These are phyloP conservation scores for Mycena latifolia DNA, from an alignment of 768 basidiomycete genomes.

Conservation along the genomic window DNA sequence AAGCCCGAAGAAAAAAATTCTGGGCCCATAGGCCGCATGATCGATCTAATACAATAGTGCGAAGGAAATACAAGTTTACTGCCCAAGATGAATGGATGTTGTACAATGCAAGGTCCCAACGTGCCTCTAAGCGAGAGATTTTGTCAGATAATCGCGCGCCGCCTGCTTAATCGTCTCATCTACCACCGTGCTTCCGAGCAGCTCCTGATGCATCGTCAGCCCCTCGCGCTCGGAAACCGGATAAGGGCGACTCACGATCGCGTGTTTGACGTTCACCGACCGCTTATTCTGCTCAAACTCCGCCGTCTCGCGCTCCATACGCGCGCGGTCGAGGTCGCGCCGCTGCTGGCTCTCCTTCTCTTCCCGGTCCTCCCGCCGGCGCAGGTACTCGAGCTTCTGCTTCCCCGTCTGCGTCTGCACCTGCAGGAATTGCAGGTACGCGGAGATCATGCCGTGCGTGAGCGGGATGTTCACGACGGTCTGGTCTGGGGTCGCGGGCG, in stretches of 20 bases:
- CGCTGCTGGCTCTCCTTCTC: conserved; percentile 66
- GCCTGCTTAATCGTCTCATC: conserved; percentile 74
- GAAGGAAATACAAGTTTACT: background rate
- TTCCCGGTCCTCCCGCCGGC: conserved; percentile 77
- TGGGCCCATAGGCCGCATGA: too few relatives aligned
- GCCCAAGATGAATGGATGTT: conserved; percentile 14
- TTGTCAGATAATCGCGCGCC: conserved; percentile 80
- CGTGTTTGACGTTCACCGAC: conserved; percentile 67
- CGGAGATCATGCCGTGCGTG: conserved; percentile 67
- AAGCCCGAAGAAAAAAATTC: too few relatives aligned
- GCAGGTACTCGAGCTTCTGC: conserved; percentile 77
- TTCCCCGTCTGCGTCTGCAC: conserved; percentile 78
- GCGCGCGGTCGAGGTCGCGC: conserved; percentile 64
- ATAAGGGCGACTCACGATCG: conserved; percentile 58
- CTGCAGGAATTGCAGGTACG: conserved; percentile 72
- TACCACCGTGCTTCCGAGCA: conserved; percentile 68
- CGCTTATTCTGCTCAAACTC: conserved; percentile 68
- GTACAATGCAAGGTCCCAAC: conserved; percentile 23
- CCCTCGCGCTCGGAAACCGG: background rate
- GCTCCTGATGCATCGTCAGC: conserved; percentile 50
- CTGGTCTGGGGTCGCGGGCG: conserved; percentile 46
- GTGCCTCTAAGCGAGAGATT: conserved; percentile 59
- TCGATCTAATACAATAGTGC: background rate
- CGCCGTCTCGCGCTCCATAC: conserved; percentile 67
- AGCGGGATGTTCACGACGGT: conserved; percentile 62